Percentiles rank a stretch among this genome's conserved stretches.
Conservation (phyloP, 208 protist genomes). For the Angomonas ambiguus region DNA sequence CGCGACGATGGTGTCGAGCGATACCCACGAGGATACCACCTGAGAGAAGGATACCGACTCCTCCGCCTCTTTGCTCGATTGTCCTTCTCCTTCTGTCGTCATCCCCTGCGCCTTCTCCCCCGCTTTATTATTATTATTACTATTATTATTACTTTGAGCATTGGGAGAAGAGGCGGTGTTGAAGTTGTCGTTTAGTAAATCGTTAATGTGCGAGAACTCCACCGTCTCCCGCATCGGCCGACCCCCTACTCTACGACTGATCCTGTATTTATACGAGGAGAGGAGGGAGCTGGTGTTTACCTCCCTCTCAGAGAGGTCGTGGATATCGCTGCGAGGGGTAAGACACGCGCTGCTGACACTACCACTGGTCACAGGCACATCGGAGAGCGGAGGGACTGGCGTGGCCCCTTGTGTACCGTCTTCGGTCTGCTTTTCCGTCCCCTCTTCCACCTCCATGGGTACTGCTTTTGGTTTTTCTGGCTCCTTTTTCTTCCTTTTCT, state of each 20-base stretch:
- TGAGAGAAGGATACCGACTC: slow-evolving; percentile 38
- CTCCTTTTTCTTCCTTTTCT: slow-evolving; percentile 5
- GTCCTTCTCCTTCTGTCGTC: background rate
- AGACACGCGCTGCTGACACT: no score
- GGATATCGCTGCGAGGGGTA: background rate
- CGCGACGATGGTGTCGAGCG: slow-evolving; percentile 37
- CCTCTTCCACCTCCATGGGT: no score
- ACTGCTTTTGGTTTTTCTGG: background rate
- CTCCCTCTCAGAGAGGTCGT: no score
- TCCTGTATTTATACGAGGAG: no score
- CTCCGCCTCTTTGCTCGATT: no score
- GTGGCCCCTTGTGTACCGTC: no score
- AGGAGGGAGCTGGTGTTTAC: no score
- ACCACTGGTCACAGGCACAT: no score
- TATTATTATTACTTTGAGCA: slow-evolving; percentile 5
- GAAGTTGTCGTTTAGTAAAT: slow-evolving; percentile 27
- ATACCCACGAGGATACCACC: slow-evolving; percentile 60
- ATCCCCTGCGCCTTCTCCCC: no score
- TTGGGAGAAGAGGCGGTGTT: background rate
- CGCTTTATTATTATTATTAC: background rate
- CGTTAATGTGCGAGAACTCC: slow-evolving; percentile 46
- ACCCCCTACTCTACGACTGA: slow-evolving; percentile 39
- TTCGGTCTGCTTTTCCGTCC: background rate
- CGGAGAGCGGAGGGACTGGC: no score
- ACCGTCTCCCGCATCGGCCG: slow-evolving; percentile 56